Evolutionary conservation across 148 eudicot genomes (phyloP).

Genomic region (Spergularia bocconei): DNA sequence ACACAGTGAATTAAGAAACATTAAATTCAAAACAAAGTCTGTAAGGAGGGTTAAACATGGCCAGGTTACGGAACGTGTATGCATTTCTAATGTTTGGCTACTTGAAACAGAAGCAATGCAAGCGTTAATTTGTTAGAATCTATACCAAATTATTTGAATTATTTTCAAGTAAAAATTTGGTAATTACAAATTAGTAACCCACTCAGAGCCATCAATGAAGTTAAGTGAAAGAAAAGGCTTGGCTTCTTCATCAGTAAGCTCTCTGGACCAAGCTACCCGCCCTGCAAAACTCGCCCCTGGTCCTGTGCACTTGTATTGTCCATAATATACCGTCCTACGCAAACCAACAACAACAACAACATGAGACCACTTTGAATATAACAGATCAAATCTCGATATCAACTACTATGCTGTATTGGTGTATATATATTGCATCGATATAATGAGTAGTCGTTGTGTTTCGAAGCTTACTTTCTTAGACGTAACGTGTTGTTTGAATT

Average conservation of each 20-base stretch:
- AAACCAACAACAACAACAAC: not conserved
- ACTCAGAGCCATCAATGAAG: constrained; percentile 90
- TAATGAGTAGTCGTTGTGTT: not conserved
- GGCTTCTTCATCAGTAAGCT: constrained; percentile 83
- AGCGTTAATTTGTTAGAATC: not conserved
- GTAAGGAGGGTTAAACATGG: no score
- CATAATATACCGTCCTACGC: constrained; percentile 87
- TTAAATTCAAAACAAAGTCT: no score
- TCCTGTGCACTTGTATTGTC: constrained; percentile 95
- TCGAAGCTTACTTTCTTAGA: no score
- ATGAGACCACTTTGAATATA: not conserved
- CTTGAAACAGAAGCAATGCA: no score
- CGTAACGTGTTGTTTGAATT: no score
- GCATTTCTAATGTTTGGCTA: no score
- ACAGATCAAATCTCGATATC: no score
- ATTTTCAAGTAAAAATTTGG: not conserved
- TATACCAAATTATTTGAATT: not conserved
- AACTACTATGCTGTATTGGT: no score
- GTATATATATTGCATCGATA: no score
- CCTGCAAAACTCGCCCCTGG: constrained; percentile 83
- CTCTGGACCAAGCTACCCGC: constrained; percentile 90
- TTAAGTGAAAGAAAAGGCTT: constrained; percentile 82
- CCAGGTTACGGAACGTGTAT: no score
- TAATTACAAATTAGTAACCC: constrained; percentile 49
- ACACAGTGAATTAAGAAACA: no score